Evolutionary conservation across 306 rosid species (phyloP), one percentile per base, ranked within the genome.

Genomic region (Lathyrus aphaca): DNA sequence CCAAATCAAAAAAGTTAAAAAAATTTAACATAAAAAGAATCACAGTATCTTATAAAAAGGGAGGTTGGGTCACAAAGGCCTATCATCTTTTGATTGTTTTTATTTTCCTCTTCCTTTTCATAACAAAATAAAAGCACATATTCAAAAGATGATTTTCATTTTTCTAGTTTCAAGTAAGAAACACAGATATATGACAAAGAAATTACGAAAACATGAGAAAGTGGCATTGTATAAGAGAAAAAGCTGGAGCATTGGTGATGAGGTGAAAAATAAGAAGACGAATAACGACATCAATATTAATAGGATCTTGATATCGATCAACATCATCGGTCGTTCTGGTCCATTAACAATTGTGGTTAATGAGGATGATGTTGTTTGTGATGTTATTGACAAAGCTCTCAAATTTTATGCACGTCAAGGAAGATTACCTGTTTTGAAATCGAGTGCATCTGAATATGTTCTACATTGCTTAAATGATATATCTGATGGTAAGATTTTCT

Each of bases 331-430:
- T 15, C 82, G 96, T 40, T 84, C 94, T 11, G 96, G 94, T 1
- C 88, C 96, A 66, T 79, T 87, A 78, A 82, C 84, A 1, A 84
- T 90, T 50, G 81, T 90, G 16, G 96, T 86, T 17, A 79, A 60
- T 5, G 88, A 87, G 45, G 55, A 79, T 10, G 86, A 79, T 54
- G 71, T 75, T 10, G 85, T 90, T 14, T 86, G 79, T 11, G 70
- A 71, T 5, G 87, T 87, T 6, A 90, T 86, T 43, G 83, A 81
- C 35, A 87, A 82, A 8, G 78, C 88, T 6, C 79, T 90, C 38
- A 90, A 86, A 69, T 79, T 80, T 12, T 87, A 87, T 57, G 88
- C 91, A 1, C 89, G 89, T 1, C 83, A 81, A 74, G 88, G 80
- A 3, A 83, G 96, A 1, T 79, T 90, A 19, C 94, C 94, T 5